Conservation (phyloP, 1,284 basidiomycete genomes). For the Naganishia sp. region DNA sequence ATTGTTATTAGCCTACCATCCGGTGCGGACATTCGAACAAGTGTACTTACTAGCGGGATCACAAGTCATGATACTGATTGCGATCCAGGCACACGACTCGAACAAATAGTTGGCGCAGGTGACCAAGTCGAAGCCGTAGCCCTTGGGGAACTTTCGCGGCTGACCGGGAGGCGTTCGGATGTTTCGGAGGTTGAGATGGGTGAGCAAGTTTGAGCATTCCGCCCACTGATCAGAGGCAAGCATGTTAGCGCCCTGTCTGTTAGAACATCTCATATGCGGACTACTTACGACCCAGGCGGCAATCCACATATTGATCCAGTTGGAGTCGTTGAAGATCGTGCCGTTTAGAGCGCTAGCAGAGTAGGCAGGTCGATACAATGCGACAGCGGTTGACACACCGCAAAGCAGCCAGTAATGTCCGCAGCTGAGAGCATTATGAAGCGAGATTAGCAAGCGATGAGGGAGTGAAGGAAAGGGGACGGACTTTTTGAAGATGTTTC, state of each 20-base stretch:
- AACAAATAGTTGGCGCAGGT: conserved; percentile 96
- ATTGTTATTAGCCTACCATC: no score
- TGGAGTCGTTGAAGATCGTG: conserved; percentile 67
- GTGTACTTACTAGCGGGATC: conserved; percentile 67
- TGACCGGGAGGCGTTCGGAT: conserved; percentile 80
- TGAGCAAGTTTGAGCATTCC: conserved; percentile 81
- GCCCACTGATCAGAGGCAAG: conserved; percentile 62
- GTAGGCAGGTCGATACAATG: conserved; percentile 72
- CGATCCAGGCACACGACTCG: conserved; percentile 76
- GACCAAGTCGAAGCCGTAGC: conserved; percentile 74
- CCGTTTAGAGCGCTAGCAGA: conserved; percentile 65
- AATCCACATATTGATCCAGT: conserved; percentile 68
- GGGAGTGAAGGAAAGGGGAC: conserved; percentile 38
- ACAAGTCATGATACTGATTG: conserved; percentile 75
- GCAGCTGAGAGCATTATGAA: conserved; percentile 61
- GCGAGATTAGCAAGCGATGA: neutral
- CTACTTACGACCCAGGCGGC: conserved; percentile 72
- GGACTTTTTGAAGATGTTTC: conserved; percentile 88
- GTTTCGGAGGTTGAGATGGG: conserved; percentile 77
- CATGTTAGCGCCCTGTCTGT: neutral
- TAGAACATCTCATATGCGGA: neutral
- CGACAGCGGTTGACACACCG: conserved; percentile 74
- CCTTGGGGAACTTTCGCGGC: conserved; percentile 78
- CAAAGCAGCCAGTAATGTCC: conserved; percentile 83
- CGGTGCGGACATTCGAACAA: neutral